phyloP scores from a whole-genome alignment of 192 early-diverging fungal genomes.

The Chytriomyces hyalinus region DNA sequence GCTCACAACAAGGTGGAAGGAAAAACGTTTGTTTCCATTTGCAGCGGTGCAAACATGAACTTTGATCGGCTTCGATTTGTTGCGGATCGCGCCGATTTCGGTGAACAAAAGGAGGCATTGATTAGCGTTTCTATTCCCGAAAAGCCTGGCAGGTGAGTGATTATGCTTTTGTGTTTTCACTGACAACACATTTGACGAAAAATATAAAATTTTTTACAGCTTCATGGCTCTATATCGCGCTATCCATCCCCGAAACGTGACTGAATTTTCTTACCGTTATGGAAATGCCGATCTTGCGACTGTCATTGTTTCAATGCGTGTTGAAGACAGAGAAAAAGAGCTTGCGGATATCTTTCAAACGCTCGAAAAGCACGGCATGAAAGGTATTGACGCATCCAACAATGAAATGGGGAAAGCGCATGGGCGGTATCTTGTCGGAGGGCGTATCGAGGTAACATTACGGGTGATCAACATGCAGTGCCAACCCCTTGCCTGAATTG shows the following conservation, averaged over 20 bases:
- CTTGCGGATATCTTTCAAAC: constrained; percentile 69
- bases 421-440: constrained; percentile 92
- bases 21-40: constrained; percentile 74
- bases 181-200: background rate
- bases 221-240: constrained; percentile 76
- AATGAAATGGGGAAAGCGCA: constrained; percentile 97
- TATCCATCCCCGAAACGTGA: constrained; percentile 84
- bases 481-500: background rate
- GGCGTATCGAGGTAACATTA: constrained; percentile 58
- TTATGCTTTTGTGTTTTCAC: background rate
- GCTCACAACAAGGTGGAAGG: constrained; percentile 52
- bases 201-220: constrained; percentile 39
- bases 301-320: constrained; percentile 89
- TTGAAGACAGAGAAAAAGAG: constrained; percentile 73
- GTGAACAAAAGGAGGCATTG: constrained; percentile 92
- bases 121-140: constrained; percentile 93
- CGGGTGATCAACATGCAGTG: background rate
- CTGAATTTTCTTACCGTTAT: constrained; percentile 92
- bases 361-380: constrained; percentile 66
- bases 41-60: constrained; percentile 98
- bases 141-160: constrained; percentile 69
- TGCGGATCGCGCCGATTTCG: constrained; percentile 92
- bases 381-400: constrained; percentile 81
- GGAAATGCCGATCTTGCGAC: constrained; percentile 76
- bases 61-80: constrained; percentile 98